A percentile compares a stretch with the other conserved stretches of the same genome.
phyloP scores from a whole-genome alignment of 1,284 basidiomycete genomes.

The Tilletia caries region DNA sequence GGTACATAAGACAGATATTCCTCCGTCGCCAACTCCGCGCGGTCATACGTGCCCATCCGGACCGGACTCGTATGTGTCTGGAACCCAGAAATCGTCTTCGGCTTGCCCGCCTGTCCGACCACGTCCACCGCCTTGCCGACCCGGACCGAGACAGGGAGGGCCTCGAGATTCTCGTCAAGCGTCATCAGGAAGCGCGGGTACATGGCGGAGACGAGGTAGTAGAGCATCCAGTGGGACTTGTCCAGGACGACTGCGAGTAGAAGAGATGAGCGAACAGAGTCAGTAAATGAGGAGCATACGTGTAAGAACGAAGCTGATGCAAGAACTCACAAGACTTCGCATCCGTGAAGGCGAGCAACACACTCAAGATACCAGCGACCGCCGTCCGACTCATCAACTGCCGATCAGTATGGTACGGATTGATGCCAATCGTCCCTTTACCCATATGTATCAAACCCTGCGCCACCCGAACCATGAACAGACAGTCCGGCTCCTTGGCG shows the following conservation, averaged over 20 bases:
- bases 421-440: slow-evolving; percentile 96
- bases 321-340: slow-evolving; percentile 78
- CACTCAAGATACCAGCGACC: slow-evolving; percentile 84
- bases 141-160: slow-evolving; percentile 81
- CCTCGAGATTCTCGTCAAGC: slow-evolving; percentile 70
- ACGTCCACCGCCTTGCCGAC: slow-evolving; percentile 71
- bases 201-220: slow-evolving; percentile 91
- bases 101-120: slow-evolving; percentile 55
- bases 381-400: slow-evolving; percentile 83
- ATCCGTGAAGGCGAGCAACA: slow-evolving; percentile 87
- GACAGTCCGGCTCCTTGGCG: slow-evolving; percentile 90
- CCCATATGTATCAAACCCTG: slow-evolving; percentile 98
- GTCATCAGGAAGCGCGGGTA: slow-evolving; percentile 98
- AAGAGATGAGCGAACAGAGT: slow-evolving; percentile 1
- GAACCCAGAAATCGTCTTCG: slow-evolving; percentile 51
- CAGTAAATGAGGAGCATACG: too few relatives aligned
- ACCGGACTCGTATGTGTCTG: slow-evolving; percentile 96
- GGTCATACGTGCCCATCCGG: slow-evolving; percentile 83
- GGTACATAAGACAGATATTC: slow-evolving; percentile 88
- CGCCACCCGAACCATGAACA: slow-evolving; percentile 94
- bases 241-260: slow-evolving; percentile 72
- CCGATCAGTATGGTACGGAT: slow-evolving; percentile 93
- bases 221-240: slow-evolving; percentile 98
- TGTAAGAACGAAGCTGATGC: background rate
- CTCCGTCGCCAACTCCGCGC: slow-evolving; percentile 93